Base-by-base conservation (phyloP, 768 basidiomycete genomes). In the Collybia mongolica region DNA sequence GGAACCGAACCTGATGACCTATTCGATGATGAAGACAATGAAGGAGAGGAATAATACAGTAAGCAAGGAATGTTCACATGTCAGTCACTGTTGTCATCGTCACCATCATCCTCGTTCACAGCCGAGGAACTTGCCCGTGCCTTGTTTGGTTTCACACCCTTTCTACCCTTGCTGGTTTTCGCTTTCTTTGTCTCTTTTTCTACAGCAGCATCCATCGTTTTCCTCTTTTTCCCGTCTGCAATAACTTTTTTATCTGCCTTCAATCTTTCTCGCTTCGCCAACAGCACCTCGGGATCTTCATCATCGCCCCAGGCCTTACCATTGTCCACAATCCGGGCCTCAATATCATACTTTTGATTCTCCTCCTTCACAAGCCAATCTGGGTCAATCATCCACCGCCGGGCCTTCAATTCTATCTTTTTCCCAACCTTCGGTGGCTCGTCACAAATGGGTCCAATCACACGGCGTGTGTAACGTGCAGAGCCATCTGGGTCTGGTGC, bases 301-400 rank as follows among this genome's bases (percentile, higher is more conserved):
- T 46, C 43, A 36, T 60, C 60, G 28, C 57, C 57, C 61, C 55
- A 59, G 23, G 44, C 42, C 24, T 18, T 46, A 6, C 60, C 60
- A 51, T 39, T 62, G 19, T 54, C 47, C 6, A 42, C 50, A 40
- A 62, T 49, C 2, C 23, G 14, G 12, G 11, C 46, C 26, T 47
- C 38, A 3, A 18, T 18, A 41, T 60, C 54, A 17, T 35, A 60
- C 14, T 43, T 26, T 18, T 35, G 18, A 40, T 65, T 54, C 7
- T 49, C 48, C 7, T 41, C 44, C 15, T 54, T 39, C 1, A 19
- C 38, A 9, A 61, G 54, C 58, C 58, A 63, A 5, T 49, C 56
- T 1, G 35, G n/a, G 22, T 52, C 29, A 17, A 65, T 44, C 64
- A 63, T 65, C 62, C 62, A 65, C 9, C 49, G 40, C 5, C 48